Evolutionary conservation across 148 eudicot species (phyloP).

Genomic region (Persicaria tinctoria): DNA sequence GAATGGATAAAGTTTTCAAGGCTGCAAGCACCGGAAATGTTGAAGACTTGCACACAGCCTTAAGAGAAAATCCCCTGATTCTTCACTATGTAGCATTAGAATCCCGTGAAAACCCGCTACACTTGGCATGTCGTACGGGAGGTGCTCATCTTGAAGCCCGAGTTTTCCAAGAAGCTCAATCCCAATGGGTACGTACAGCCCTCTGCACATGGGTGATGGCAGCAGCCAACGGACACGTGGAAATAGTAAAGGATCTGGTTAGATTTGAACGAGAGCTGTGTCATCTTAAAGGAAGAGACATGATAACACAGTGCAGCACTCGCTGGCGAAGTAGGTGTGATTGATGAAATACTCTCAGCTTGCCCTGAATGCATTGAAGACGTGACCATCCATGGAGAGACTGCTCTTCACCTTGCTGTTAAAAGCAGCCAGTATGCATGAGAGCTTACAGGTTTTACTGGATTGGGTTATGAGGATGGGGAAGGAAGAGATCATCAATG

Average conservation of each 20-base stretch:
- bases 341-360: slow-evolving; percentile 27
- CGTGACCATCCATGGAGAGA: slow-evolving; percentile 44
- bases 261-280: slow-evolving; percentile 23
- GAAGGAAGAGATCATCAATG: slow-evolving; percentile 33
- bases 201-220: slow-evolving; percentile 62
- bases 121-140: slow-evolving; percentile 25
- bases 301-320: slow-evolving; percentile 38
- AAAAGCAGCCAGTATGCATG: slow-evolving; percentile 34
- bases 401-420: slow-evolving; percentile 53
- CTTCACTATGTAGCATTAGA: slow-evolving; percentile 6
- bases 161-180: slow-evolving; percentile 35
- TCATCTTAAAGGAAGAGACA: slow-evolving; percentile 32
- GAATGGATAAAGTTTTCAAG: background rate
- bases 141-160: slow-evolving; percentile 23
- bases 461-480: slow-evolving; percentile 24
- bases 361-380: slow-evolving; percentile 30
- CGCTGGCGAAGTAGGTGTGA: slow-evolving; percentile 31
- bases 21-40: background rate
- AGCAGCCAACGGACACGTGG: slow-evolving; percentile 35
- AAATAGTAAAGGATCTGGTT: slow-evolving; percentile 41
- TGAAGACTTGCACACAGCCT: background rate
- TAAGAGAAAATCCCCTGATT: background rate
- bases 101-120: slow-evolving; percentile 23
- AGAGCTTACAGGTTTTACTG: slow-evolving; percentile 27
- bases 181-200: slow-evolving; percentile 32